Conservation (phyloP, 495 filamentous ascomycete genomes). For the Haplographium delicatum region DNA sequence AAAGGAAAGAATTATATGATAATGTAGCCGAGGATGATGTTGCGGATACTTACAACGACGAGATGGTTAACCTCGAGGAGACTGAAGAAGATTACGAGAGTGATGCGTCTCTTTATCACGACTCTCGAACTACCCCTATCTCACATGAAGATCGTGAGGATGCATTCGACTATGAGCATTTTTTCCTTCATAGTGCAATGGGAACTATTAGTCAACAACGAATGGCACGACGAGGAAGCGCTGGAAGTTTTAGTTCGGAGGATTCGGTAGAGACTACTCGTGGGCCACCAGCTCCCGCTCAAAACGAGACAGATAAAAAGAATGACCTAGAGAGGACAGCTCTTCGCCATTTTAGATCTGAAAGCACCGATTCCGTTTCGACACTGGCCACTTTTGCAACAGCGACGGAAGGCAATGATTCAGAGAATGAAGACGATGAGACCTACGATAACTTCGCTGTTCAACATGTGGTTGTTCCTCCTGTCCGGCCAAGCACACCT, state of each 20-base stretch:
- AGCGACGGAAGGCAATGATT: constrained; percentile 56
- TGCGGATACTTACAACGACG: constrained; percentile 23
- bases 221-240: constrained; percentile 45
- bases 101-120: constrained; percentile 51
- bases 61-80: constrained; percentile 22
- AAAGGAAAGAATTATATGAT: constrained; percentile 5
- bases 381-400: constrained; percentile 81
- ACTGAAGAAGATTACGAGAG: constrained; percentile 25
- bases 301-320: neutral
- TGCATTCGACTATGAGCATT: constrained; percentile 95
- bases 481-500: constrained; percentile 38
- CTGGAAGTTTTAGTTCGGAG: constrained; percentile 53
- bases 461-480: constrained; percentile 28
- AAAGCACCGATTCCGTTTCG: constrained; percentile 64
- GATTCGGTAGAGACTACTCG: constrained; percentile 74
- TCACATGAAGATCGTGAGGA: constrained; percentile 92
- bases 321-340: constrained; percentile 4
- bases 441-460: constrained; percentile 26
- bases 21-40: constrained; percentile 3
- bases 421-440: constrained; percentile 38
- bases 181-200: constrained; percentile 87
- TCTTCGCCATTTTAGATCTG: constrained; percentile 42
- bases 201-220: constrained; percentile 54
- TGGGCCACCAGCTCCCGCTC: constrained; percentile 32
- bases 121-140: constrained; percentile 43